Evolutionary conservation across 495 filamentous ascomycete genomes (phyloP).

Genomic region (Neurospora sp.): DNA sequence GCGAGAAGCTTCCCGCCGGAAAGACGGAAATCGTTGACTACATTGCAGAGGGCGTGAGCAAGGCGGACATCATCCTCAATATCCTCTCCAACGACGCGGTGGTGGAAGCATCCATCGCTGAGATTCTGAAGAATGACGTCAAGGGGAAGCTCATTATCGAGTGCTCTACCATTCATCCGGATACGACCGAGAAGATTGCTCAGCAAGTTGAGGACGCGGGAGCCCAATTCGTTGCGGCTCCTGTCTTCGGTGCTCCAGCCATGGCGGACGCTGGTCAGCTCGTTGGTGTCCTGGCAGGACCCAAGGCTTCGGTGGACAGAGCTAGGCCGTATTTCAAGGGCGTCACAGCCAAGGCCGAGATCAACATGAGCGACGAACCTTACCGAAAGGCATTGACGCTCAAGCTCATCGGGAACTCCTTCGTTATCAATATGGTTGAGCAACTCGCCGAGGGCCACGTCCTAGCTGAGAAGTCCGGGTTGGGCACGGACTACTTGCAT

Average conservation of each 20-base stretch:
- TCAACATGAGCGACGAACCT: constrained; percentile 58
- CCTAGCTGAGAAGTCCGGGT: constrained; percentile 69
- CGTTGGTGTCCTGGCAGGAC: constrained; percentile 67
- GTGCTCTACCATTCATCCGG: constrained; percentile 80
- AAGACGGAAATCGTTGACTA: constrained; percentile 52
- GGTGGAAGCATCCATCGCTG: constrained; percentile 47
- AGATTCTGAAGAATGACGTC: constrained; percentile 42
- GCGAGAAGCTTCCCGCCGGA: constrained; percentile 38
- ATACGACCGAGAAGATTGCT: constrained; percentile 59
- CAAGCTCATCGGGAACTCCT: constrained; percentile 81
- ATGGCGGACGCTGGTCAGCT: constrained; percentile 69
- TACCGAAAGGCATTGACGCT: constrained; percentile 50
- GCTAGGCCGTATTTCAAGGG: constrained; percentile 67
- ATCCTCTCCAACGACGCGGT: constrained; percentile 74
- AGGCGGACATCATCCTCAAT: constrained; percentile 71
- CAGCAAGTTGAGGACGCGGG: constrained; percentile 44
- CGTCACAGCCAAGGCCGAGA: constrained; percentile 60
- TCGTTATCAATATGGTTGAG: constrained; percentile 76
- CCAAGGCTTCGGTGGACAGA: constrained; percentile 46
- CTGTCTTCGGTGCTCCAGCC: constrained; percentile 73
- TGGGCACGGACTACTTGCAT: constrained; percentile 61
- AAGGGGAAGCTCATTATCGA: constrained; percentile 69
- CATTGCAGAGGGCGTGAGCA: constrained; percentile 53
- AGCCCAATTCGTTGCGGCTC: constrained; percentile 67
- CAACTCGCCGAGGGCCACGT: constrained; percentile 64